Evolutionary conservation across 1,284 basidiomycete species (phyloP).

Genomic region (Pisolithus thermaeus): DNA sequence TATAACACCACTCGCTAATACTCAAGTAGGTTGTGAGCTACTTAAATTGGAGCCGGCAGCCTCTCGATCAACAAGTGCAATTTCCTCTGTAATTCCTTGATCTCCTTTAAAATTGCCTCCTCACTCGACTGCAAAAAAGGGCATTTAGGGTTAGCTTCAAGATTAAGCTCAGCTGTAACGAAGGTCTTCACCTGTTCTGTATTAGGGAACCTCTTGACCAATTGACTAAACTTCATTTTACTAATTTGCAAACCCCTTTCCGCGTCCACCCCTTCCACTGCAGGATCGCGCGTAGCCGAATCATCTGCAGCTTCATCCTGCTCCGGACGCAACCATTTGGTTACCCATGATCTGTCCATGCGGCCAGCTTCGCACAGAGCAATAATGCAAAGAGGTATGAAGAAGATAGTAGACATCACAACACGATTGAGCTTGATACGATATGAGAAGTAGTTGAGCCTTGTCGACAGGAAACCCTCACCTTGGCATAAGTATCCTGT

Average conservation of each 20-base stretch:
- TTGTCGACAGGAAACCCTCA: slow-evolving; percentile 21
- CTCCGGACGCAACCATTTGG: slow-evolving; percentile 57
- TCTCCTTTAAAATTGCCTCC: slow-evolving; percentile 60
- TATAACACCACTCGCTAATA: background rate
- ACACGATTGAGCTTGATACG: slow-evolving; percentile 59
- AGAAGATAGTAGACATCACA: slow-evolving; percentile 77
- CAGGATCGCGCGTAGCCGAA: slow-evolving; percentile 52
- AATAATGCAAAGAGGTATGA: slow-evolving; percentile 69
- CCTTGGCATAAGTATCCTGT: slow-evolving; percentile 50
- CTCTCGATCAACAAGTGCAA: slow-evolving; percentile 49
- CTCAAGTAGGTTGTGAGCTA: background rate
- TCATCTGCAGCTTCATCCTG: slow-evolving; percentile 61
- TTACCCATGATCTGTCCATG: slow-evolving; percentile 56
- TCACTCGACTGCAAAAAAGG: slow-evolving; percentile 57
- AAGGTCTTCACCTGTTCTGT: slow-evolving; percentile 51
- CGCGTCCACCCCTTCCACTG: slow-evolving; percentile 54
- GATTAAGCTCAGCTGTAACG: slow-evolving; percentile 6
- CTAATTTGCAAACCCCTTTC: slow-evolving; percentile 60
- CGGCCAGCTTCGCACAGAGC: slow-evolving; percentile 71
- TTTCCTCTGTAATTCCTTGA: slow-evolving; percentile 52
- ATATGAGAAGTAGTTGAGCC: background rate
- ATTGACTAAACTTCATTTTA: slow-evolving; percentile 67
- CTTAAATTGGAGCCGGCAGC: slow-evolving; percentile 11
- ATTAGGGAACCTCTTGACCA: slow-evolving; percentile 77
- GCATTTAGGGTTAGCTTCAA: background rate